Conservation (phyloP, 2,329 filamentous ascomycete species). For the Cytospora paraplurivora region DNA sequence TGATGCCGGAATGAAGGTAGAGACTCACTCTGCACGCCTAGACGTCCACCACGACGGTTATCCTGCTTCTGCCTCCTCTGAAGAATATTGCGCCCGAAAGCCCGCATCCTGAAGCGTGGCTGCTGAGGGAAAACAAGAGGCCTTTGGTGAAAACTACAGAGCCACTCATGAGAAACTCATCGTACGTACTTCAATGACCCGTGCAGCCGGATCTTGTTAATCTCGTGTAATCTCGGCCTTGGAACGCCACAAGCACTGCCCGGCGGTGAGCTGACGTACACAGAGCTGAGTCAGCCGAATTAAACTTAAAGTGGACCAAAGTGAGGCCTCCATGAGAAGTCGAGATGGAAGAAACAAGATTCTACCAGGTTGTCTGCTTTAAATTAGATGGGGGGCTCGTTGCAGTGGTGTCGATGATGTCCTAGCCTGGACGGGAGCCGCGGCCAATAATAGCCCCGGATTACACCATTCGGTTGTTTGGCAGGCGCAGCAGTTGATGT, state of each 20-base stretch:
- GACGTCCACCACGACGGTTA: background rate
- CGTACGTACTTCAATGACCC: background rate
- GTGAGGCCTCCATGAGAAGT: background rate
- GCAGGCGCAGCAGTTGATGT: background rate
- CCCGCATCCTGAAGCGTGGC: conserved; percentile 9
- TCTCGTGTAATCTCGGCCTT: background rate
- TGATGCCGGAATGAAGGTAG: too few relatives aligned
- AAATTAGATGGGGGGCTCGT: background rate
- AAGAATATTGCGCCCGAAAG: conserved; percentile 12
- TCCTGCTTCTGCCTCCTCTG: conserved; percentile 8
- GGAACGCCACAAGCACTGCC: background rate
- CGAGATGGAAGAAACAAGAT: background rate
- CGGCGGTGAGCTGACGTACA: background rate
- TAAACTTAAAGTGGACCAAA: background rate
- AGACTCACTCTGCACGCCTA: background rate
- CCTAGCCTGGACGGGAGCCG: too few relatives aligned
- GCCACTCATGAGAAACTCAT: background rate
- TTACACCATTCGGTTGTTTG: background rate
- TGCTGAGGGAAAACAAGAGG: background rate
- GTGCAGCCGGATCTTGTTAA: background rate
- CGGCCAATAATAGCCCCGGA: background rate
- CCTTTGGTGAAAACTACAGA: background rate
- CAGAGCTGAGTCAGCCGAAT: background rate
- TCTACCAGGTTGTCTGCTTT: background rate
- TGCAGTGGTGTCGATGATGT: background rate